Evolutionary conservation across 495 filamentous ascomycete species (phyloP), one percentile per base, ranked within the genome.

Genomic region (Xylaria acuta): DNA sequence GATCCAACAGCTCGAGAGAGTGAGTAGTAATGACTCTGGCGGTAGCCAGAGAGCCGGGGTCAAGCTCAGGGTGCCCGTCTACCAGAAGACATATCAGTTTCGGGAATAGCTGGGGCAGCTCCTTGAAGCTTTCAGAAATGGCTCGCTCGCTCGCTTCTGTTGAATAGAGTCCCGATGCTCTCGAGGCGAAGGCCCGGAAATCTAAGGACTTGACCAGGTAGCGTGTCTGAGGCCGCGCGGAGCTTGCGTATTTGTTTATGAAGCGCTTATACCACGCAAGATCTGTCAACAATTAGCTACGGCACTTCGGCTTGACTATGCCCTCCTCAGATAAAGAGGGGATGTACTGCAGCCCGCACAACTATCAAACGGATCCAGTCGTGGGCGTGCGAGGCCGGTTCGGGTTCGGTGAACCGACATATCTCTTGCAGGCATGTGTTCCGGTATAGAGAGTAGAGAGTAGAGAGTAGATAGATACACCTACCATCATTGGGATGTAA

Each of bases 261-360:
- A 85, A 85, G 59, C 75, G 76, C 30, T 74, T 76, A 65, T 82
- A 80, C 79, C 83, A 83, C 14, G 78, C 72, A 27, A 80, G 64
- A 73, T 84, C 84, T 86, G 56, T 22, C 22, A 68, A 34, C 32
- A 20, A 27, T 71, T 30, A 71, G 59, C 41, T 14, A 30, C 12
- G 7, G 16, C n/a, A 20, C 22, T n/a, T 58, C 16, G 11, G 25
- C 22, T 41, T 27, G 34, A 1, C 0, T 7, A 40, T 27, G 30
- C 18, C n/a, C 16, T 27, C n/a, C n/a, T 27, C 11, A 38, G 36
- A 20, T 67, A 30, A 34, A 40, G 58, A 8, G 7, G 12, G 43
- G 30, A 25, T 38, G 20, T 11, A 9, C 38, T 40, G 11, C 38
- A 12, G 38, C 38, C 38, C 6, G 38, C 8, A 40, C 38, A 40